Base-by-base conservation (phyloP, 129 eudicot species). In the Chrysanthemum lavandulifolium region DNA sequence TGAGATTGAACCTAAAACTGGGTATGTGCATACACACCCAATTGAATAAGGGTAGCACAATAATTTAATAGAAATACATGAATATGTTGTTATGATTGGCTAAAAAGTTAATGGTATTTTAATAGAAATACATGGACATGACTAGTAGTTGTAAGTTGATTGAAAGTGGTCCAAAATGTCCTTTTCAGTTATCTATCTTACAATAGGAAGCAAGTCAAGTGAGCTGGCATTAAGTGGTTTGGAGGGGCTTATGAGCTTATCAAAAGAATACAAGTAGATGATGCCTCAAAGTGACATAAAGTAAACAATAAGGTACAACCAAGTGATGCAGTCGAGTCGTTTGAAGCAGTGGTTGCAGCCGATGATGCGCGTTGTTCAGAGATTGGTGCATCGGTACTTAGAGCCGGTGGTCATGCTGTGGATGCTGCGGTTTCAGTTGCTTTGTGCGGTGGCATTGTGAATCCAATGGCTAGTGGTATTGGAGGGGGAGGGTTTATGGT, bases 401-500 rank as follows among this genome's bases (percentile, higher is more conserved):
- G 68, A 53, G 76, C 47, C 31, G 96, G 96, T 0, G 98, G 98
- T 36, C 96, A 92, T 68, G 98, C 98, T 0, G 96, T 92, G 21
- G 96, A 92, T 85, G 96, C 96, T 1, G 91, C 98, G 10, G 96
- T 92, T 48, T 87, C 90, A 0, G 87, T 95, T n/a, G 89, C 96
- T n/a, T 19, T 85, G 66, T 92, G 97, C 78, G 89, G 79, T 6
- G 97, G 97, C 13, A 85, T 92, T 45, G 96, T 92, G 45, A 89
- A 84, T 73, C 83, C 94, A 2, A 82, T 85, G 91, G 84, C 95
- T 49, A 92, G 98, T 62, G 98, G 96, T 9, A 86, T 92, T 0
- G 98, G 98, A 9, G 98, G 98, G 13, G 98, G 98, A 53, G 96
- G 80, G 48, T 92, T 92, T 74, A 89, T 92, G 96, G 78, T 89